These are phyloP conservation scores for Hypoxylon rubiginosum DNA, from an alignment of 2,329 filamentous ascomycete species.

Conservation along the genomic window DNA sequence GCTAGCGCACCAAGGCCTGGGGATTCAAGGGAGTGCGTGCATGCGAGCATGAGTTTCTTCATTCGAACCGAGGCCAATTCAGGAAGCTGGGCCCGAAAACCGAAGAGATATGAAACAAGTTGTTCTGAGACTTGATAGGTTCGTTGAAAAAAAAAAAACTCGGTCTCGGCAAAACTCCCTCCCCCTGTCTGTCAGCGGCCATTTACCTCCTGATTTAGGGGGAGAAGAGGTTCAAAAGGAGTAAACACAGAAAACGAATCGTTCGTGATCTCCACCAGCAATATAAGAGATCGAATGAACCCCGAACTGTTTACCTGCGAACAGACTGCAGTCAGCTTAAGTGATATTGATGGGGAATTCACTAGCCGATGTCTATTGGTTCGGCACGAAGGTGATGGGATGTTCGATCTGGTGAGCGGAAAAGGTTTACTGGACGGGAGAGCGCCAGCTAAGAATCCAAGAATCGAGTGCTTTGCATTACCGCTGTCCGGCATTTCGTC, in stretches of 20 bases:
- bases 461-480: constrained; percentile 27
- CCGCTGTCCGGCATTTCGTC: constrained; percentile 13
- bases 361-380: constrained; percentile 10
- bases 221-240: constrained; percentile 7
- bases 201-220: neutral
- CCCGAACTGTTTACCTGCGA: constrained; percentile 4
- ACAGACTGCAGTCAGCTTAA: constrained; percentile 14
- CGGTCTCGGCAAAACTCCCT: constrained; percentile 14
- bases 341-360: constrained; percentile 6
- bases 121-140: constrained; percentile 22
- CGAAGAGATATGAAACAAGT: constrained; percentile 27
- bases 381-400: constrained; percentile 8
- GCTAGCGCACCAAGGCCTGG: constrained; percentile 14
- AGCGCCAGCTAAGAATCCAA: constrained; percentile 17
- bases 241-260: constrained; percentile 3
- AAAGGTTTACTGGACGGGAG: constrained; percentile 29
- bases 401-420: constrained; percentile 17
- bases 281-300: neutral
- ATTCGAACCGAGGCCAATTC: constrained; percentile 16
- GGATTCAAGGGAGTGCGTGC: constrained; percentile 7
- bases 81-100: constrained; percentile 25
- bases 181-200: constrained; percentile 1
- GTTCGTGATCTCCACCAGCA: constrained; percentile 6
- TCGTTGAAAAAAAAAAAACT: constrained; percentile 22
- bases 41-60: constrained; percentile 13